phyloP scores from a whole-genome alignment of 2,329 filamentous ascomycete genomes.

The Aspergillus sojae region DNA sequence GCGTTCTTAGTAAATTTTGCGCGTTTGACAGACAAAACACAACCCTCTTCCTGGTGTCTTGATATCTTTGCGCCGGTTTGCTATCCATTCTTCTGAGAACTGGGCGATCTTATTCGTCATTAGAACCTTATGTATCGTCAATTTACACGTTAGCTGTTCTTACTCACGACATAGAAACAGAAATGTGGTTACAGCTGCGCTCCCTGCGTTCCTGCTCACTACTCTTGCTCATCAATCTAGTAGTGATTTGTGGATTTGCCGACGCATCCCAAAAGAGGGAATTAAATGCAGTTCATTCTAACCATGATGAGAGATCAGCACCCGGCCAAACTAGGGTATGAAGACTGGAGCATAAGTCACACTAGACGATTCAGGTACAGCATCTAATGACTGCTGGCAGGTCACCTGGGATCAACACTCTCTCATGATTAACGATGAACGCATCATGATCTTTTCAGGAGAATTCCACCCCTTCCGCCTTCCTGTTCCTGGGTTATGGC shows the following conservation, averaged over 20 bases:
- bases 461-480: constrained; percentile 71
- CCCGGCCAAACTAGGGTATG: background rate
- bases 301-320: background rate
- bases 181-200: background rate
- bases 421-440: constrained; percentile 61
- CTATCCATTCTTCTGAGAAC: background rate
- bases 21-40: background rate
- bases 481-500: constrained; percentile 63
- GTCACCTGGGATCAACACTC: constrained; percentile 9
- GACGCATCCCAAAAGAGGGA: background rate
- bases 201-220: background rate
- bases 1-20: no score
- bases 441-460: constrained; percentile 69
- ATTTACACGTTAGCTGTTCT: background rate
- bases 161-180: background rate
- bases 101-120: background rate
- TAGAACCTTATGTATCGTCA: background rate
- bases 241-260: background rate
- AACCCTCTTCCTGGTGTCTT: background rate
- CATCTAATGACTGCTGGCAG: background rate
- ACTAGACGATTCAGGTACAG: background rate
- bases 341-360: background rate
- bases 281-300: background rate
- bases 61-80: background rate
- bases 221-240: background rate